Percentiles rank a stretch among this genome's conserved stretches.
phyloP scores from a whole-genome alignment of 345 rosid genomes.

The Geranium rotundifolium region DNA sequence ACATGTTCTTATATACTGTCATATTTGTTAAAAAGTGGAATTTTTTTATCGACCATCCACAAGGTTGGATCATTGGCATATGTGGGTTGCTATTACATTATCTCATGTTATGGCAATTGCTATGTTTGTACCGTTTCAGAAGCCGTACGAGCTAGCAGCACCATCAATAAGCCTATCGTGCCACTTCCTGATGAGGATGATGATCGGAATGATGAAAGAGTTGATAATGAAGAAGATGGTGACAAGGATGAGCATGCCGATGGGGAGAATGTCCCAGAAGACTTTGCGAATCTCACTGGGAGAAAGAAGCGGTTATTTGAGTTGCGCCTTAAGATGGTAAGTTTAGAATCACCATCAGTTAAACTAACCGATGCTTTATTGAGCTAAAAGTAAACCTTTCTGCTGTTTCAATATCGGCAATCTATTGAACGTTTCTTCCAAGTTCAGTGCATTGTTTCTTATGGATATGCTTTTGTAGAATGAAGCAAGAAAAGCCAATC shows the following conservation, averaged over 20 bases:
- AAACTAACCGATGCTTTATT: background rate
- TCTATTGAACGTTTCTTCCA: background rate
- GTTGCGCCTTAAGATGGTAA: conserved; percentile 78
- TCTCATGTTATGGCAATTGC: too few species aligned
- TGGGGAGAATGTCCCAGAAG: conserved; percentile 41
- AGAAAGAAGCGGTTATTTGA: conserved; percentile 71
- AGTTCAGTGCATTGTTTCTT: background rate
- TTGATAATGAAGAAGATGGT: conserved; percentile 32
- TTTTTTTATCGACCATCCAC: too few species aligned
- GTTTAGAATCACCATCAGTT: background rate
- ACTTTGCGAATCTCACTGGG: conserved; percentile 63
- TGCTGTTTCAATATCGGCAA: background rate
- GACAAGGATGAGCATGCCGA: conserved; percentile 26
- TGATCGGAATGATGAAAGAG: conserved; percentile 21
- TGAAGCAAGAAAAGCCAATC: conserved; percentile 87
- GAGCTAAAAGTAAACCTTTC: background rate
- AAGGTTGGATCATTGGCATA: too few species aligned
- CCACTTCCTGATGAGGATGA: conserved; percentile 19
- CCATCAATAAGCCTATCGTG: conserved; percentile 11
- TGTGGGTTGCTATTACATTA: too few species aligned
- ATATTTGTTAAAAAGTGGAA: too few species aligned
- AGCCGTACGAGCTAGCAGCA: conserved; percentile 23
- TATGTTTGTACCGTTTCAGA: conserved; percentile 15
- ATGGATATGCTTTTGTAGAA: conserved; percentile 29
- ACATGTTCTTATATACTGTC: too few species aligned